Conservation (phyloP, 495 filamentous ascomycete species). For the Xylaria curta region DNA sequence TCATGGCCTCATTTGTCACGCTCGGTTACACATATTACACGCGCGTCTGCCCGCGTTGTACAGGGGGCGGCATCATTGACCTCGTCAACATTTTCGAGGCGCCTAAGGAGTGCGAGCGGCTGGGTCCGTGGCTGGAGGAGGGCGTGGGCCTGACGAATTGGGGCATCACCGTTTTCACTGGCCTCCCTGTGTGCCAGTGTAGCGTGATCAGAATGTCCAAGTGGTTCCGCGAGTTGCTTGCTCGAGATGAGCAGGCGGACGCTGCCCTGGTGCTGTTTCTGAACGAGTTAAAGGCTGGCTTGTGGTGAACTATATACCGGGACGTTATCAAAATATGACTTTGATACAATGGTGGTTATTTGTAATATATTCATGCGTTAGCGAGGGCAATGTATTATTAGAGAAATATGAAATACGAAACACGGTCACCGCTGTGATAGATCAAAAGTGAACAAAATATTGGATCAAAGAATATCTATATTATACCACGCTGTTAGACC, state of each 20-base stretch:
- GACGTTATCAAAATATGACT: neutral
- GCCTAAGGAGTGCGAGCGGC: conserved; percentile 11
- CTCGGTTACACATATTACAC: conserved; percentile 31
- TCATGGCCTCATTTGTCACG: conserved; percentile 35
- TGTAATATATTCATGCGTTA: too few species aligned
- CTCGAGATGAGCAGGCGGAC: conserved; percentile 28
- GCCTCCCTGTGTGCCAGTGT: conserved; percentile 34
- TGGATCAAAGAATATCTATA: too few species aligned
- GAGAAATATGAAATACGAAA: too few species aligned
- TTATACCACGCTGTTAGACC: too few species aligned
- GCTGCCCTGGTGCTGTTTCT: conserved; percentile 27
- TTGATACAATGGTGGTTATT: neutral
- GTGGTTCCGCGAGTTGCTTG: conserved; percentile 36
- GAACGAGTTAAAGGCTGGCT: conserved; percentile 13
- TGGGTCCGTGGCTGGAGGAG: conserved; percentile 33
- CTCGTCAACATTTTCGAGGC: conserved; percentile 30
- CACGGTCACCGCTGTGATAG: too few species aligned
- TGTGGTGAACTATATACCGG: too few species aligned
- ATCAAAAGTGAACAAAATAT: too few species aligned
- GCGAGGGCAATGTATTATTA: too few species aligned
- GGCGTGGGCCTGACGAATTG: conserved; percentile 33
- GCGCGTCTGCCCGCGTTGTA: conserved; percentile 32
- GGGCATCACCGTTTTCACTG: conserved; percentile 24
- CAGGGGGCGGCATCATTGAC: conserved; percentile 9
- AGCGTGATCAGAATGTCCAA: conserved; percentile 21